These are phyloP conservation scores for Physaria fendleri DNA, from an alignment of 345 rosid species.

Conservation along the genomic window DNA sequence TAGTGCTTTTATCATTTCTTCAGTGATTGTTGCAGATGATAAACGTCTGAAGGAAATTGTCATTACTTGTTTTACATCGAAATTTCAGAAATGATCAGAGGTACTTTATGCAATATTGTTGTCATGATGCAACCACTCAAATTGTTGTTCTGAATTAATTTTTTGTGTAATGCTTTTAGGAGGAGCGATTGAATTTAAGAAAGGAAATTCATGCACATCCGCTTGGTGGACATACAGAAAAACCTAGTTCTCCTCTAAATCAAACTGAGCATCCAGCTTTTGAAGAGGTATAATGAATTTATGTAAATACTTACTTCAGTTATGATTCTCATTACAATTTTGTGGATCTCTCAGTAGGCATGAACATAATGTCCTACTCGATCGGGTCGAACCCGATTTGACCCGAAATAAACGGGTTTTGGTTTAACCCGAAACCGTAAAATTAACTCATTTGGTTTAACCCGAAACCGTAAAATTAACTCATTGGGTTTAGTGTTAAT, in stretches of 20 bases:
- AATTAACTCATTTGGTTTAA: no score
- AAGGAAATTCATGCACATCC: constrained; percentile 63
- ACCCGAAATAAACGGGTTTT: no score
- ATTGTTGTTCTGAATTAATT: background rate
- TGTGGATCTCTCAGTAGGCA: no score
- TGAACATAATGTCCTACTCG: no score
- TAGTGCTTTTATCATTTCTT: constrained; percentile 43
- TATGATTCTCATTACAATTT: no score
- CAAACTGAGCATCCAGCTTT: constrained; percentile 48
- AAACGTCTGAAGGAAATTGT: constrained; percentile 50
- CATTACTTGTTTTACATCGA: constrained; percentile 46
- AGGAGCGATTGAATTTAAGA: constrained; percentile 51
- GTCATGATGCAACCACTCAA: no score
- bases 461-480: no score
- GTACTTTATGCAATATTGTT: constrained; percentile 38
- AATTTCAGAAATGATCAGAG: constrained; percentile 56
- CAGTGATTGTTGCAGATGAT: constrained; percentile 41
- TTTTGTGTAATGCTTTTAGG: no score
- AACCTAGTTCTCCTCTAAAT: constrained; percentile 69
- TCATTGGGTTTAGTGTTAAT: no score
- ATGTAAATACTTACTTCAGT: background rate
- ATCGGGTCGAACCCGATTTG: no score
- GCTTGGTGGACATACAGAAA: constrained; percentile 69
- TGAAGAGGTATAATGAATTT: constrained; percentile 52
- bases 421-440: no score